Evolutionary conservation across 2,329 filamentous ascomycete genomes (phyloP).

Genomic region (Fusarium falciforme): DNA sequence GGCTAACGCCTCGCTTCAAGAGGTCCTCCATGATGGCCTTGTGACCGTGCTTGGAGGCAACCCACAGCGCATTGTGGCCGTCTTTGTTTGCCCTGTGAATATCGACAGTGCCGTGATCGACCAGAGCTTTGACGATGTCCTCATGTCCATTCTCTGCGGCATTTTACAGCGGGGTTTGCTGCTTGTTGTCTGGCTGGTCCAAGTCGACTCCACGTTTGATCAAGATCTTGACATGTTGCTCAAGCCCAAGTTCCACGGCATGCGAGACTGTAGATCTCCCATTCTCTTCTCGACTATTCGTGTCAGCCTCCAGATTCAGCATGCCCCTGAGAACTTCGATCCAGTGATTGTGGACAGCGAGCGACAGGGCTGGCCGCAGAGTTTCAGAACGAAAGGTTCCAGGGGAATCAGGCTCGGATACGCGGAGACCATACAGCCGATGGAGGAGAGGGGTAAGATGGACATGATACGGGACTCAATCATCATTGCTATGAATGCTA

Average conservation of each 20-base stretch:
- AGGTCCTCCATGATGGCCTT: background rate
- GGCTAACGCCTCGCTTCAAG: background rate
- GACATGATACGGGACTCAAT: background rate
- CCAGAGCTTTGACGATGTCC: background rate
- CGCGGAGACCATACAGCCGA: background rate
- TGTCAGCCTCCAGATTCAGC: constrained; percentile 21
- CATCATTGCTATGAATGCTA: background rate
- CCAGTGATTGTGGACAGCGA: constrained; percentile 28
- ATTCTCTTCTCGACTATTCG: constrained; percentile 14
- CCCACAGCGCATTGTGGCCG: background rate
- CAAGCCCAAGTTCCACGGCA: constrained; percentile 19
- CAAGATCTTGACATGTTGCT: constrained; percentile 1
- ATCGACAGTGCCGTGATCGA: background rate
- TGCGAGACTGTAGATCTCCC: constrained; percentile 25
- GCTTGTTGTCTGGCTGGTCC: constrained; percentile 10
- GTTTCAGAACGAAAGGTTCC: background rate
- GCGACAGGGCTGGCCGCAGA: constrained; percentile 13
- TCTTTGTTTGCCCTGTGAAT: background rate
- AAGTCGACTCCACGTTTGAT: background rate
- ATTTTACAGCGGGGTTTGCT: constrained; percentile 14
- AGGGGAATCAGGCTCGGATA: too few species aligned
- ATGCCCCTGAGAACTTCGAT: constrained; percentile 8
- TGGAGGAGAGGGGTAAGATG: background rate
- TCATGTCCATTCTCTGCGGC: background rate
- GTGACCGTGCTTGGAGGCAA: background rate